Evolutionary conservation across 2,329 filamentous ascomycete genomes (phyloP).

Genomic region (Endothia cerciana): DNA sequence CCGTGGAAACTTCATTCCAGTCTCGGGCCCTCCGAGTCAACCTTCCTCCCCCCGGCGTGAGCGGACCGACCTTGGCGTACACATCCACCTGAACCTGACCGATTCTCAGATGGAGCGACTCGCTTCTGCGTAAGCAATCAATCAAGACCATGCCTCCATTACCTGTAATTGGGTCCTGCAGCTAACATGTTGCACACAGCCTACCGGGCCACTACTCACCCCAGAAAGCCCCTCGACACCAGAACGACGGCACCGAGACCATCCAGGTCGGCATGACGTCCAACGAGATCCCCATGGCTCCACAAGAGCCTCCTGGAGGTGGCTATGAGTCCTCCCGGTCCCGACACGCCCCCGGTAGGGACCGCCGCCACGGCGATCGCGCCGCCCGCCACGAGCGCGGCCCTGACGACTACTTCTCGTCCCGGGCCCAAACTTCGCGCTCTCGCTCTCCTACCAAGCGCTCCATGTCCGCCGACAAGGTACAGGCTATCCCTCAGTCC

Average conservation of each 20-base stretch:
- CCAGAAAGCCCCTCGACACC: constrained; percentile 13
- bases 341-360: constrained; percentile 3
- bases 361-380: constrained; percentile 12
- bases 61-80: constrained; percentile 44
- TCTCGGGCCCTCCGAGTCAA: constrained; percentile 37
- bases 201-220: constrained; percentile 26
- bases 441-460: constrained; percentile 34
- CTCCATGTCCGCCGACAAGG: constrained; percentile 27
- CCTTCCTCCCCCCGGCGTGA: constrained; percentile 43
- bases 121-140: constrained; percentile 46
- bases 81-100: constrained; percentile 53
- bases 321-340: constrained; percentile 13
- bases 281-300: constrained; percentile 1
- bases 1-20: constrained; percentile 44
- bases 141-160: background rate
- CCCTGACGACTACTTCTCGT: constrained; percentile 10
- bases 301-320: background rate
- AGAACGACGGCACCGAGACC: constrained; percentile 15
- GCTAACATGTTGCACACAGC: constrained; percentile 19
- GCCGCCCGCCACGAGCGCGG: background rate
- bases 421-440: constrained; percentile 25
- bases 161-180: background rate
- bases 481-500: constrained; percentile 6
- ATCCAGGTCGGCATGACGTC: constrained; percentile 18
- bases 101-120: constrained; percentile 54